These are phyloP conservation scores for Phanerodontia chrysosporium DNA, from an alignment of 768 basidiomycete species.

Conservation along the genomic window DNA sequence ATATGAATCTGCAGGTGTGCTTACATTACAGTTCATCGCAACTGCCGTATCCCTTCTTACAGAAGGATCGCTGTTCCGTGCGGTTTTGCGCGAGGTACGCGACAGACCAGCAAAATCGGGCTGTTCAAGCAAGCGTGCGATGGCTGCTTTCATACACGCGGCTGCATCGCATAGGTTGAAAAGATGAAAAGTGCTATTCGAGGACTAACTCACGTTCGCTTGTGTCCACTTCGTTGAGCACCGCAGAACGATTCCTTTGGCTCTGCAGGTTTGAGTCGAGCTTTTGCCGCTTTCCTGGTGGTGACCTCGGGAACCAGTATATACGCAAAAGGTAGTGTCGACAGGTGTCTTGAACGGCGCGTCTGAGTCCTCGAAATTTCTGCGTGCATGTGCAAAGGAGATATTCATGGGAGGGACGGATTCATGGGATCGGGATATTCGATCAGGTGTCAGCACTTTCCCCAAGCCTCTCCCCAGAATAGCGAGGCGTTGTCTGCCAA, in stretches of 20 bases:
- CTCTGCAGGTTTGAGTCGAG: slow-evolving; percentile 15
- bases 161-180: neutral
- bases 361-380: neutral
- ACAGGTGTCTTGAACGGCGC: neutral
- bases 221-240: slow-evolving; percentile 13
- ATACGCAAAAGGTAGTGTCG: neutral
- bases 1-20: too few relatives aligned
- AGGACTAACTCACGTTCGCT: slow-evolving; percentile 14
- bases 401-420: slow-evolving; percentile 11
- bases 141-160: slow-evolving; percentile 11
- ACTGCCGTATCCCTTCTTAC: too few relatives aligned
- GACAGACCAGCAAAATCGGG: slow-evolving; percentile 18
- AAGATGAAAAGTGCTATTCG: neutral
- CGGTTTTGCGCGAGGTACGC: too few relatives aligned
- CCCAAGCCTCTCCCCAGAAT: slow-evolving; percentile 34
- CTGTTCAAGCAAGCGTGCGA: slow-evolving; percentile 12
- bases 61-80: too few relatives aligned
- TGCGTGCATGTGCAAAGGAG: slow-evolving; percentile 22
- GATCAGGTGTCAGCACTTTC: neutral
- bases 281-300: neutral
- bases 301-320: neutral
- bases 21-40: too few relatives aligned
- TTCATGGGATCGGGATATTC: neutral
- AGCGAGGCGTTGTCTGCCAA: slow-evolving; percentile 56
- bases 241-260: slow-evolving; percentile 4